A percentile compares a stretch with the other conserved stretches of the same genome.
These are phyloP conservation scores for Glycine tomentella DNA, from an alignment of 306 rosid species.

Conservation along the genomic window DNA sequence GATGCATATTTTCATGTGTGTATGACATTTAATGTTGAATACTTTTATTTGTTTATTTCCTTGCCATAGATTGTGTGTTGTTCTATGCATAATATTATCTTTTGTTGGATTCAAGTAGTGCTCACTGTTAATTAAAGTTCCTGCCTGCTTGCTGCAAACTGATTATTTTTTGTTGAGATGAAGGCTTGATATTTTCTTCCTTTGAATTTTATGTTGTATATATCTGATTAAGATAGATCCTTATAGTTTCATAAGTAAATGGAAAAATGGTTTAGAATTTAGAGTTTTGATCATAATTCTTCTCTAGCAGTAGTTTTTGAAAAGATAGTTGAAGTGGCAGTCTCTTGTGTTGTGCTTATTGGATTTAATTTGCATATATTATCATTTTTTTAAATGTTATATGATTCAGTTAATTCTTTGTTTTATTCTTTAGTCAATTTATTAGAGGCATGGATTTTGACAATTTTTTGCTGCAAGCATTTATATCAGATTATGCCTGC, in stretches of 20 bases:
- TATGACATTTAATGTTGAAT: slow-evolving; percentile 1
- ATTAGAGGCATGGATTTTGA: no score
- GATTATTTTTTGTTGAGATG: background rate
- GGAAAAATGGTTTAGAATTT: background rate
- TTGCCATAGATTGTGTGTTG: slow-evolving; percentile 36
- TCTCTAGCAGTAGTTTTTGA: background rate
- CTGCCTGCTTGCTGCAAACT: background rate
- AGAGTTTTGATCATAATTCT: no score
- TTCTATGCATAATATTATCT: background rate
- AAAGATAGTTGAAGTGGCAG: no score
- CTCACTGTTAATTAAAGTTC: no score
- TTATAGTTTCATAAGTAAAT: background rate
- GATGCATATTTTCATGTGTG: slow-evolving; percentile 22
- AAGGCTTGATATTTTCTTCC: background rate
- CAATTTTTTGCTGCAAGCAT: background rate
- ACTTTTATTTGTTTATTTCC: background rate
- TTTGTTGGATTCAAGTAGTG: slow-evolving; percentile 39
- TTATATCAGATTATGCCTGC: background rate
- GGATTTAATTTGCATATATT: no score
- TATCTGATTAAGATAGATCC: background rate
- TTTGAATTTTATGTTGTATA: background rate
- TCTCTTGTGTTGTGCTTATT: no score
- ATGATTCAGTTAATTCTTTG: no score
- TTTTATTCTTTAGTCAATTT: no score
- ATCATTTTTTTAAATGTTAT: no score